Evolutionary conservation across 352 stramenopile genomes (phyloP), one percentile per base, ranked within the genome.

Genomic region (Phytophthora boehmeriae): DNA sequence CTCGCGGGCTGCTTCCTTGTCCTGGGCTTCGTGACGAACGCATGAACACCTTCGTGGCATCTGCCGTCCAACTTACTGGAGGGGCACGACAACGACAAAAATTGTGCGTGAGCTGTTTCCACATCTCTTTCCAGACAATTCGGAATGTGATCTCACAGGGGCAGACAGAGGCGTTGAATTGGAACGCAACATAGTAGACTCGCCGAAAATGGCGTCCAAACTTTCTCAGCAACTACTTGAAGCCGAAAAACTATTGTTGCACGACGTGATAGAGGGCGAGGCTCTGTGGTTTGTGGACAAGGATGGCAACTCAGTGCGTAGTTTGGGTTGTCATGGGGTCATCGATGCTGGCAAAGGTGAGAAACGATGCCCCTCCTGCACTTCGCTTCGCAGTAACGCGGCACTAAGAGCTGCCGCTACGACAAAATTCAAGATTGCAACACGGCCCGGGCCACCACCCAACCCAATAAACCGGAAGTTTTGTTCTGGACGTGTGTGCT

Each of bases 201-300:
- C 20, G 32, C 42, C 8, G 3, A 66, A 53, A 28, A 89, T 65
- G 22, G 54, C 58, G 4, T 42, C 42, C 2, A 78, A 73, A 34
- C 54, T 71, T 2, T 41, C 68, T 17, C 59, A 76, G 5, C 68
- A 80, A 32, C 65, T 80, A 41, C 68, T 80, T 14, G 73, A 81
- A 30, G 73, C 73, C 5, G 66, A 91, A 64, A 90, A 90, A 28
- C 19, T 88, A 1, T 49, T 88, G 32, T 56, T 94, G 13, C 83
- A 90, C n/a, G 86, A 94, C 43, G 81, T 83, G 5, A 76, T 92
- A 23, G 79, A 92, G 48, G 69, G 71, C 1, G 86, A 94, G 44
- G 78, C 81, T 3, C 59, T 89, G 16, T 94, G 86, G 86, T 92
- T 90, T 43, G 71, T 94, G 20, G 86, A 94, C 54, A 91, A 89